Percentiles rank a stretch among this genome's conserved stretches.
phyloP scores from a whole-genome alignment of 345 rosid genomes.

The Limnanthes douglasii region DNA sequence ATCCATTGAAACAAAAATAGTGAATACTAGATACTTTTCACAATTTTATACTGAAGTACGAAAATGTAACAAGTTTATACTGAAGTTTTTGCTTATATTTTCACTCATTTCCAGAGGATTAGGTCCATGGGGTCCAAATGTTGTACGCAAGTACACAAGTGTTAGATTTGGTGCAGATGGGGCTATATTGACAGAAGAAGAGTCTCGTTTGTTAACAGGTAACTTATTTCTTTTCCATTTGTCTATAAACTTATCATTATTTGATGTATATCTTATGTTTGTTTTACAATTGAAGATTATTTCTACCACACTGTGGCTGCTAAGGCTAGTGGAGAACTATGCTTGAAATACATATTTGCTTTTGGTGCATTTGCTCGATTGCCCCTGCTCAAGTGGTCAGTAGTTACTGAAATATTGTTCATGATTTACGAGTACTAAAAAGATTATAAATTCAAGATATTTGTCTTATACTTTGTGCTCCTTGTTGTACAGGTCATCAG shows the following conservation, averaged over 20 bases:
- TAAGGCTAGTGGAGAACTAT: constrained; percentile 95
- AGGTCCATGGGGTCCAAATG: constrained; percentile 98
- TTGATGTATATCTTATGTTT: constrained; percentile 11
- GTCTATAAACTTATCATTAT: too few relatives aligned
- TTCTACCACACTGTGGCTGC: constrained; percentile 83
- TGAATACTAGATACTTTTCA: too few relatives aligned
- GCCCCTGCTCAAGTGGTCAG: constrained; percentile 74
- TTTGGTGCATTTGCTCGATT: constrained; percentile 88
- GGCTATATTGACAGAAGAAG: constrained; percentile 43
- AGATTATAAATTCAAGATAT: background rate
- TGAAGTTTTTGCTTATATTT: too few relatives aligned
- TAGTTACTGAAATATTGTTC: constrained; percentile 1
- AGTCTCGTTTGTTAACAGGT: constrained; percentile 72
- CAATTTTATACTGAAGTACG: too few relatives aligned
- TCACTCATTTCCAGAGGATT: constrained; percentile 47
- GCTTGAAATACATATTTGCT: constrained; percentile 81
- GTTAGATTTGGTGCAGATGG: constrained; percentile 73
- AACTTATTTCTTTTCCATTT: constrained; percentile 1
- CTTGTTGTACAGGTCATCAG: constrained; percentile 58
- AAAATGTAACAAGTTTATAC: too few relatives aligned
- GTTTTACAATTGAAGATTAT: constrained; percentile 37
- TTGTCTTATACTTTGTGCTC: background rate
- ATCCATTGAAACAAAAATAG: too few relatives aligned
- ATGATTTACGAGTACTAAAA: background rate
- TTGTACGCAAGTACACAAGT: constrained; percentile 62